Base-by-base conservation (phyloP, 148 eudicot species). In the Diospyros lotus region DNA sequence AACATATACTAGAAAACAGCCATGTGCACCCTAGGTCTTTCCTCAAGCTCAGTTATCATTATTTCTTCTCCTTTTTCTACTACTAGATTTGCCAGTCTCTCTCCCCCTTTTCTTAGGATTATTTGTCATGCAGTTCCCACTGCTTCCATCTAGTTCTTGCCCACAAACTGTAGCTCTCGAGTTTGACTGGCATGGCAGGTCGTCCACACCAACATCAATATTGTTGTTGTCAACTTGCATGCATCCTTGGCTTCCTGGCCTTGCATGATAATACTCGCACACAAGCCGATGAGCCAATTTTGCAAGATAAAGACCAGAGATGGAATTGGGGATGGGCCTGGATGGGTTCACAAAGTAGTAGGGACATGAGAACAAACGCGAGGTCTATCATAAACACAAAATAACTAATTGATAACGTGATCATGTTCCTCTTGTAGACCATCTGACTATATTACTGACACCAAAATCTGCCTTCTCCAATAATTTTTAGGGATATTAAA, bases 261-360 rank as follows among this genome's bases (percentile, higher is more conserved):
- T 78, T 17, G 54, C 44, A 15, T 40, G 39, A 72, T 63, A 77
- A 64, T 72, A 54, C 46, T 45, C 11, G 46, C 75, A 63, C 15
- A 79, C 78, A 54, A 79, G 78, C 59, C 6, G 64, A 17, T 75
- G 78, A 13, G 78, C 82, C 51, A 64, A 38, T 38, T 46, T 79
- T 56, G 42, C 78, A 54, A 79, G 75, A 63, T 44, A 9, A 46
- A 17, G 70, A 61, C 82, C 73, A 4, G 82, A 74, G 71, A 79
- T 17, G 56, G 56, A 69, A 50, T 69, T 63, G 53, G 65, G 52
- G 18, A 69, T 45, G 50, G 54, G 82, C 78, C 82, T 79, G 78
- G 66, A 75, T 7, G 60, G 58, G 40, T 68, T 45, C 42, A 42
- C 18, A 9, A 60, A 59, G 65, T 14, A 44, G 15, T 64, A 41